phyloP scores from a whole-genome alignment of 192 early-diverging fungal genomes.

The Backusella luteola region DNA sequence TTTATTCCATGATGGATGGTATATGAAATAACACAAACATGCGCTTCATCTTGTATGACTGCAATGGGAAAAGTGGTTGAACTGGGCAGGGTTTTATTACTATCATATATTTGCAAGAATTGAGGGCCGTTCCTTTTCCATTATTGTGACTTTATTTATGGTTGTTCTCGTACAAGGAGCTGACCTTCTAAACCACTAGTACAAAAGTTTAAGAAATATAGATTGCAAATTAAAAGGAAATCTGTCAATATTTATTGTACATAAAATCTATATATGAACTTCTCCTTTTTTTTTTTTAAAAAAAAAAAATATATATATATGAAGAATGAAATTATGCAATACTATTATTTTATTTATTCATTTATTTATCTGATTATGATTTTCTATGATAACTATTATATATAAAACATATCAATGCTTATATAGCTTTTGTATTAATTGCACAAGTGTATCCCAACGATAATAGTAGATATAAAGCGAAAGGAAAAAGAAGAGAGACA shows the following conservation, averaged over 20 bases:
- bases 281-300: not conserved
- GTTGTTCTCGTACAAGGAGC: slow-evolving; percentile 48
- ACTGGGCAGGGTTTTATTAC: slow-evolving; percentile 58
- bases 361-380: not conserved
- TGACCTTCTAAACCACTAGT: slow-evolving; percentile 53
- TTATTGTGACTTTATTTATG: slow-evolving; percentile 29
- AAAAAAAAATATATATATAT: not conserved
- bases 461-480: not conserved
- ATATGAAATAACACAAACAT: slow-evolving; percentile 71
- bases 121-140: not conserved
- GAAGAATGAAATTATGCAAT: not conserved
- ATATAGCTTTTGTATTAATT: not conserved
- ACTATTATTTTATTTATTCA: not conserved
- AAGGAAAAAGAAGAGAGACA: not conserved
- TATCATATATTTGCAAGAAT: slow-evolving; percentile 13
- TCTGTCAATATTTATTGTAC: not conserved
- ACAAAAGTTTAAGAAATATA: not conserved
- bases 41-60: slow-evolving; percentile 67
- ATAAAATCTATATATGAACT: not conserved
- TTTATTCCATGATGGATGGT: slow-evolving; percentile 80
- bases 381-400: not conserved
- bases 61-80: slow-evolving; percentile 65
- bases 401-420: too few relatives aligned
- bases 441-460: not conserved
- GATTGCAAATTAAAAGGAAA: not conserved